Percentiles rank a stretch among this genome's conserved stretches.
These are phyloP conservation scores for Epichloe gansuensis DNA, from an alignment of 2,329 filamentous ascomycete species.

Conservation along the genomic window DNA sequence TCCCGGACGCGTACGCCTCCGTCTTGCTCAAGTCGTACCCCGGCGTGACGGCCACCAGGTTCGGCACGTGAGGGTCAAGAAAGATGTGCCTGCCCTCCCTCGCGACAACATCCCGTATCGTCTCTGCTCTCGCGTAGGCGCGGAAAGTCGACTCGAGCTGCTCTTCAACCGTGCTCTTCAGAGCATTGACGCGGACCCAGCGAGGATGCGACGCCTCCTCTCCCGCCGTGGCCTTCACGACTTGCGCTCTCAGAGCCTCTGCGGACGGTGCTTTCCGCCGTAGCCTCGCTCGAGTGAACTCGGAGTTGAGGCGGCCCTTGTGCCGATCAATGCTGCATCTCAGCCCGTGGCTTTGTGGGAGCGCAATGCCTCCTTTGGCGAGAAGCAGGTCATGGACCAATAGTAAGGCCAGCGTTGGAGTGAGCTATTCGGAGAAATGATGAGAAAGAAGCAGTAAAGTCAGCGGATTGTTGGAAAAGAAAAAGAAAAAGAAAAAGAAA, in stretches of 20 bases:
- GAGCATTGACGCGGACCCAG: conserved; percentile 79
- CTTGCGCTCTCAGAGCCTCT: conserved; percentile 47
- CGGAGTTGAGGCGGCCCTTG: conserved; percentile 66
- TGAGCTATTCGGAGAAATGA: conserved; percentile 44
- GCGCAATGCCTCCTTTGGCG: conserved; percentile 67
- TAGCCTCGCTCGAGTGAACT: conserved; percentile 70
- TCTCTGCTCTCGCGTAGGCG: conserved; percentile 42
- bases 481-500: not conserved
- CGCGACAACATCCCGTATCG: conserved; percentile 42
- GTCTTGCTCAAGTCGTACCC: conserved; percentile 59
- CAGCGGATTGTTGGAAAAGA: not conserved
- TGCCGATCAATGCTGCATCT: conserved; percentile 65
- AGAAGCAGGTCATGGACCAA: conserved; percentile 79
- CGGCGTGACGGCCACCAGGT: conserved; percentile 67
- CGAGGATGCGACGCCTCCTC: conserved; percentile 56
- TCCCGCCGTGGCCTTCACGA: conserved; percentile 38
- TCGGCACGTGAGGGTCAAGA: conserved; percentile 70
- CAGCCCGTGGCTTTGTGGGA: conserved; percentile 67
- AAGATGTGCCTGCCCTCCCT: conserved; percentile 40
- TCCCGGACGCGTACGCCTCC: conserved; percentile 59
- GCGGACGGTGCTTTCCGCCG: conserved; percentile 56
- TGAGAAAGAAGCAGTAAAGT: not conserved
- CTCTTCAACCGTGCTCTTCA: conserved; percentile 56
- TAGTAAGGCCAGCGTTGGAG: conserved; percentile 65
- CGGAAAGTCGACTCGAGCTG: conserved; percentile 67